Evolutionary conservation across 2,329 filamentous ascomycete genomes (phyloP), one percentile per base, ranked within the genome.

Genomic region (Trematosphaeria pertusa): DNA sequence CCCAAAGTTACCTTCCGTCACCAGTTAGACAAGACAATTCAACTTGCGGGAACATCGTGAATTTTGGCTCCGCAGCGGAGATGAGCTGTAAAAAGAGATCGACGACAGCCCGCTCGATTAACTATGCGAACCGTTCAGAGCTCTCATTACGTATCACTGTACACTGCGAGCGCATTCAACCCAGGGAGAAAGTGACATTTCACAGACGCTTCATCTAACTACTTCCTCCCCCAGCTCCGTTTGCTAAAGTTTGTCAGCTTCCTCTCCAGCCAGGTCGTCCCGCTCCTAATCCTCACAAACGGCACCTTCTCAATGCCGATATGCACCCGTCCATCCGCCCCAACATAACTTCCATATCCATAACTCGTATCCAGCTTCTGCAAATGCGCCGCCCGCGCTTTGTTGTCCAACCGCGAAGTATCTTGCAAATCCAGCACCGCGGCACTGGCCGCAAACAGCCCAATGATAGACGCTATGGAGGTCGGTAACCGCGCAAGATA

Each of bases 401-500:
- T 62, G 8, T 30, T 49, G 12, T 56, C 36, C n/a, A 68, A 37
- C 5, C 42, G 41, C 9, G 53, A 56, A 0, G 65, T 67, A 0
- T 37, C 45, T 3, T 35, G 33, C 48, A 73, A 58, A 21, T 78
- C 76, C 11, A 65, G 45, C 0, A 79, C 54, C 0, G 77, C 71
- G 0, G 70, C 56, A 43, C 81, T 82, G 0, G 78, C 75, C 0
- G 79, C 77, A 2, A 81, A 70, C 30, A 78, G 77, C 0, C 76
- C 73, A 0, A 84, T 60, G 0, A 78, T 50, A 0, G 78, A 75
- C 0, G 74, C 82, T 0, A 84, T 67, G 0, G 72, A 79, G 0
- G 78, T 80, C 0, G 82, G 83, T 61, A 85, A 67, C 0, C 78
- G 67, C 0, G 81, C 76, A 0, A 85, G 65, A 15, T 78, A 76